phyloP scores from a whole-genome alignment of 2,329 filamentous ascomycete species.

The Diaporthe vaccinii region DNA sequence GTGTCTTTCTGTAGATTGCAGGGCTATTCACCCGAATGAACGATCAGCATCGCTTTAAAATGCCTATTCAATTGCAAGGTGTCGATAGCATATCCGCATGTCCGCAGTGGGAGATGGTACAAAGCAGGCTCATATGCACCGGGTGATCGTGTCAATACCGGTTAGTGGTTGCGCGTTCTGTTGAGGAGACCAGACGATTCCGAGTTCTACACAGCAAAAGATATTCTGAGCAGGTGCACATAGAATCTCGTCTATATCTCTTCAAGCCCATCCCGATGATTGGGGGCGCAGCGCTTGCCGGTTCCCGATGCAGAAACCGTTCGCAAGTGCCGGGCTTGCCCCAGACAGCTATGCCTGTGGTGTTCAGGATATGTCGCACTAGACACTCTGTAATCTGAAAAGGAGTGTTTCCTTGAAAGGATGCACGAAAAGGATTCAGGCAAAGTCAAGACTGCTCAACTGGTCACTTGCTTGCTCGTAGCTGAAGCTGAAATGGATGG shows the following conservation, averaged over 20 bases:
- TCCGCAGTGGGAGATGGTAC: not conserved
- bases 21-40: no score
- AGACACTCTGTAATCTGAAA: not conserved
- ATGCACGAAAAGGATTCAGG: not conserved
- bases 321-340: conserved; percentile 18
- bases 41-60: not conserved
- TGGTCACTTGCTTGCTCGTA: no score
- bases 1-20: not conserved
- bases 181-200: not conserved
- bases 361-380: not conserved
- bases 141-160: not conserved
- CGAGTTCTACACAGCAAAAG: no score
- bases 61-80: not conserved
- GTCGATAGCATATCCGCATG: not conserved
- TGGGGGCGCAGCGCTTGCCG: not conserved
- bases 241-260: not conserved
- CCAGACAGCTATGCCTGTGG: not conserved
- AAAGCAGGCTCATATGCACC: not conserved
- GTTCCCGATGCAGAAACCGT: not conserved
- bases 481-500: not conserved
- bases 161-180: not conserved
- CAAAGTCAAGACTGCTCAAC: not conserved
- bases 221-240: not conserved
- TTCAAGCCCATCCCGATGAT: not conserved
- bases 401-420: no score